Percentiles rank a stretch among this genome's conserved stretches.
Conservation (phyloP, 2,329 filamentous ascomycete species). For the Cladophialophora chaetospira region DNA sequence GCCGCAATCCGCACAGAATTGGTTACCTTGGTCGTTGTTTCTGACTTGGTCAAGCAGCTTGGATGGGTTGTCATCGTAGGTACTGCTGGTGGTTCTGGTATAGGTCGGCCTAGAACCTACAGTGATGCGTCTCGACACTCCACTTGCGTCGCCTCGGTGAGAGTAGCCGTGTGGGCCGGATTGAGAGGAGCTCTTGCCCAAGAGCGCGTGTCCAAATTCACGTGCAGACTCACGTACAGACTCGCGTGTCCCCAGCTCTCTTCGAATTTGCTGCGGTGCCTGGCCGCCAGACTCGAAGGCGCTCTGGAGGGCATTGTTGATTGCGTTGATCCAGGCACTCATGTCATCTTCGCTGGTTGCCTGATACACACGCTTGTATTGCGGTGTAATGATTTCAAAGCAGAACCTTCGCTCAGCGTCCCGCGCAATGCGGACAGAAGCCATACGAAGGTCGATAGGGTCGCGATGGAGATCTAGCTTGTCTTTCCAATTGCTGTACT, state of each 20-base stretch:
- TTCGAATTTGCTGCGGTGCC: slow-evolving; percentile 52
- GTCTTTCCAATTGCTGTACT: slow-evolving; percentile 99
- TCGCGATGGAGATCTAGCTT: slow-evolving; percentile 96
- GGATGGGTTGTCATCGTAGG: slow-evolving; percentile 73
- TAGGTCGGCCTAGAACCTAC: slow-evolving; percentile 83
- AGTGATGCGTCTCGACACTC: slow-evolving; percentile 81
- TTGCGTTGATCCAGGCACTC: slow-evolving; percentile 92
- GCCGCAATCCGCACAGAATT: slow-evolving; percentile 90
- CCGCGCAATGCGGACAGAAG: slow-evolving; percentile 91
- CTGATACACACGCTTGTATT: slow-evolving; percentile 94
- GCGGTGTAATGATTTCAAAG: slow-evolving; percentile 97
- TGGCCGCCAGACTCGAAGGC: slow-evolving; percentile 80
- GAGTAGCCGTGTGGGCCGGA: slow-evolving; percentile 57
- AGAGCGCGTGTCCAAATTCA: slow-evolving; percentile 81
- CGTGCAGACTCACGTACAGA: slow-evolving; percentile 1
- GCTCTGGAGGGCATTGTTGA: slow-evolving; percentile 92
- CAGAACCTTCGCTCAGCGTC: slow-evolving; percentile 95
- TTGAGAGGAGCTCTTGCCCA: slow-evolving; percentile 76
- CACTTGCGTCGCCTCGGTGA: slow-evolving; percentile 48
- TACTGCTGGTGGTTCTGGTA: slow-evolving; percentile 67
- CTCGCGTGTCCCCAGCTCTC: slow-evolving; percentile 50
- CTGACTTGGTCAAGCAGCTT: slow-evolving; percentile 84
- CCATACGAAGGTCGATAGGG: slow-evolving; percentile 94
- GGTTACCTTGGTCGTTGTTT: slow-evolving; percentile 88
- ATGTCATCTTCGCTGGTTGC: slow-evolving; percentile 98